phyloP scores from a whole-genome alignment of 2,329 filamentous ascomycete genomes.

The Ophiocordyceps australis region DNA sequence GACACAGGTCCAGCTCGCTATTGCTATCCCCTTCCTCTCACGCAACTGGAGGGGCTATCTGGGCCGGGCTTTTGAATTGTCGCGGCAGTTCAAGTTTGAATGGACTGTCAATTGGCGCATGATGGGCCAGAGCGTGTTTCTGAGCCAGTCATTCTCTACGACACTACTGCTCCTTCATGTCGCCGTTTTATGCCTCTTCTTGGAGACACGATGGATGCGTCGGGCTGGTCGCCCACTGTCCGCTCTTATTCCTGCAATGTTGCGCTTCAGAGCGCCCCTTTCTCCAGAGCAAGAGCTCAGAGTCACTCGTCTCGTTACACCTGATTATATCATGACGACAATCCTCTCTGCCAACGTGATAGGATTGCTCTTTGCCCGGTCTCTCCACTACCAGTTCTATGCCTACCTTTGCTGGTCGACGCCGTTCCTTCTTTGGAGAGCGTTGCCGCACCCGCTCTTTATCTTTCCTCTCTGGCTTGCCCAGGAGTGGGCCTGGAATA shows the following conservation, averaged over 20 bases:
- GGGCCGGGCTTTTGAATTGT: conserved; percentile 74
- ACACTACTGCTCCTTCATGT: conserved; percentile 48
- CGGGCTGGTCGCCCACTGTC: conserved; percentile 41
- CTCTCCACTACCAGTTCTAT: conserved; percentile 91
- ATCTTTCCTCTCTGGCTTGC: conserved; percentile 53
- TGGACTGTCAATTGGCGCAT: conserved; percentile 99
- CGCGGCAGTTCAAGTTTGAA: conserved; percentile 80
- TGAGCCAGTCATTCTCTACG: conserved; percentile 49
- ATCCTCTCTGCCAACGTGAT: conserved; percentile 61
- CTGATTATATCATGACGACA: conserved; percentile 57
- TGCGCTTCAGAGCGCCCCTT: conserved; percentile 25
- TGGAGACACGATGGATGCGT: conserved; percentile 51
- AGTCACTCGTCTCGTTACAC: conserved; percentile 41
- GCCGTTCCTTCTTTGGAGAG: conserved; percentile 72
- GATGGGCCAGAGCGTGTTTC: conserved; percentile 65
- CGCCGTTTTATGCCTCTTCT: conserved; percentile 47
- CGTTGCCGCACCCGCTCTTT: conserved; percentile 46
- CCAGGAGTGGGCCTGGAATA: conserved; percentile 90
- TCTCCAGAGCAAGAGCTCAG: conserved; percentile 31
- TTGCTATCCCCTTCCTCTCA: conserved; percentile 49
- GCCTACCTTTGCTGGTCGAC: conserved; percentile 80
- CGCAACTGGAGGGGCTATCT: conserved; percentile 55
- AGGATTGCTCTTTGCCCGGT: conserved; percentile 72
- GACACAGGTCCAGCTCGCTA: conserved; percentile 54
- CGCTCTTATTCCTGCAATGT: conserved; percentile 29